phyloP scores from a whole-genome alignment of 768 basidiomycete species.

The Fibroporia radiculosa region DNA sequence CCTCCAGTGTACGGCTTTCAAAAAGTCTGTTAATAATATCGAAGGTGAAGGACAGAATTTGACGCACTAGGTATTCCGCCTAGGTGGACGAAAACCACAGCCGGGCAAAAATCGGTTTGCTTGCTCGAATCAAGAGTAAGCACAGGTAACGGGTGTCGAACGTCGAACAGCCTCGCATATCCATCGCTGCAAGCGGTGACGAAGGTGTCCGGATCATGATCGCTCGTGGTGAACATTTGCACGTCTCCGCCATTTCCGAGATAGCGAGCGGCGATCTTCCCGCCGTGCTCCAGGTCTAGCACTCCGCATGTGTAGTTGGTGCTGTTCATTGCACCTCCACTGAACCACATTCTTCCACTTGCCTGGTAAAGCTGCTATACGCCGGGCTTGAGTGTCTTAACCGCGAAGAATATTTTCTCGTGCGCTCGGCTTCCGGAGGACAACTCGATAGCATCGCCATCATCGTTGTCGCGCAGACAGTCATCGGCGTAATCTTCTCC shows the following conservation, averaged over 20 bases:
- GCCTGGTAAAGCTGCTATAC: constrained; percentile 22
- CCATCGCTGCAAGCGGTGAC: constrained; percentile 31
- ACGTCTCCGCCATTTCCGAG: constrained; percentile 32
- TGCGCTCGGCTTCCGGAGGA: constrained; percentile 20
- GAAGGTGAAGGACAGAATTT: not conserved
- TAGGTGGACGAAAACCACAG: constrained; percentile 25
- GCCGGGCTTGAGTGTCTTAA: constrained; percentile 5
- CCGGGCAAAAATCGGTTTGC: constrained; percentile 15
- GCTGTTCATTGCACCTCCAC: constrained; percentile 5
- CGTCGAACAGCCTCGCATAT: constrained; percentile 31
- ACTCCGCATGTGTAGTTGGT: constrained; percentile 10
- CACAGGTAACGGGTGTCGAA: constrained; percentile 28
- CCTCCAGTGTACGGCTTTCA: constrained; percentile 26
- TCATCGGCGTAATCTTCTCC: constrained; percentile 4
- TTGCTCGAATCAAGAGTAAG: constrained; percentile 24
- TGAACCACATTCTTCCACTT: constrained; percentile 19
- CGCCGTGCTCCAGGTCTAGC: constrained; percentile 30
- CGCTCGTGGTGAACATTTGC: constrained; percentile 26
- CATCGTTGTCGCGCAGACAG: constrained; percentile 1
- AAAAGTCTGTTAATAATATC: not conserved
- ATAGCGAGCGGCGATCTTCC: constrained; percentile 24
- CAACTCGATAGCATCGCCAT: constrained; percentile 22
- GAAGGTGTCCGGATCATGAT: constrained; percentile 28
- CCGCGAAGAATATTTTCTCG: constrained; percentile 5
- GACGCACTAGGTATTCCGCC: constrained; percentile 31